Evolutionary conservation across 2,329 filamentous ascomycete species (phyloP), one percentile per base, ranked within the genome.

Genomic region (Colletotrichum chrysophilum): DNA sequence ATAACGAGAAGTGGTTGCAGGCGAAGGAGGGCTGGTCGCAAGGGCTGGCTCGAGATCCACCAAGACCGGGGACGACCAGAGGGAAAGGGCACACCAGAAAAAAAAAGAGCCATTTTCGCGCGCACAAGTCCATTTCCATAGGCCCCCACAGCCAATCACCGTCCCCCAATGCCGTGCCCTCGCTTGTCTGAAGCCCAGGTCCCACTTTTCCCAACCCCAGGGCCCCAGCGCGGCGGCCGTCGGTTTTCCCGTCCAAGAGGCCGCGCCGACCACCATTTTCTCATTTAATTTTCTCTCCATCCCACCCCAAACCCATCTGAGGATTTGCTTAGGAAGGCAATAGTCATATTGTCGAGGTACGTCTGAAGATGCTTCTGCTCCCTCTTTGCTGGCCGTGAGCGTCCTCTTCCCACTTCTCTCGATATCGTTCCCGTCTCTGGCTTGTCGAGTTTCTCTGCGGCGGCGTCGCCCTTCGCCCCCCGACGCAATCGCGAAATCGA

Each of bases 311-410:
- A 76, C 75, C 84, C 87, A 89, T 90, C 88, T 89, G 86, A 89
- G 86, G 85, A 88, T 88, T 82, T 91, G 89, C 89, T 91, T 90
- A 91, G 89, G 89, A 91, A 88, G 89, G 89, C 89, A 91, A 87
- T 89, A 86, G 81, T 80, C 74, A 83, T 88, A 89, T 90, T 91
- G 89, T 91, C 89, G 89, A 91, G 89, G 89, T 91, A 91, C 81
- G 89, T 91, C 87, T 88, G 84, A 86, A 85, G 87, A 89, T 89
- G 87, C 84, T 87, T 85, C 75, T 77, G 74, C 34, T 65, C 74
- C 73, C 78, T 68, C 74, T 77, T 74, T 77, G 66, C 61, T 76
- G 72, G 71, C 74, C 26, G n/a, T 76, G 70, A 70, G 71, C 66
- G 65, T 48, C 77, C 75, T 77, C 74, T 78, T 14, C 58, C 32